These are phyloP conservation scores for Tothia fuscella DNA, from an alignment of 2,329 filamentous ascomycete genomes.

Conservation along the genomic window DNA sequence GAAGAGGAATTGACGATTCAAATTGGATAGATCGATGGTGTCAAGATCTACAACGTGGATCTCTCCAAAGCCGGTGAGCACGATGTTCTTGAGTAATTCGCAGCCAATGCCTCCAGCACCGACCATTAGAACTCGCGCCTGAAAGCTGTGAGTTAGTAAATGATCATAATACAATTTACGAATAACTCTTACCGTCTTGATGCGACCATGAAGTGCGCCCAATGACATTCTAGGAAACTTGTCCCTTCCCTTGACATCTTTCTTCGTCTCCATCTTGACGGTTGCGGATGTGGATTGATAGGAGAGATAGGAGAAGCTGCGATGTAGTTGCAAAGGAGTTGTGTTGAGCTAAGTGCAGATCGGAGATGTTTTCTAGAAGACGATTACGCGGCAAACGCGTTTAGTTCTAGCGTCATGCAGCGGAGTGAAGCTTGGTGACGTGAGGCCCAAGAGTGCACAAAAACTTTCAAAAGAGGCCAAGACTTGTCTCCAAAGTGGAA, in stretches of 20 bases:
- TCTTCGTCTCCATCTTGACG: no score
- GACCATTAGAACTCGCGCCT: conserved; percentile 86
- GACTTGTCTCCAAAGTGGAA: no score
- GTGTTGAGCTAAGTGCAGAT: no score
- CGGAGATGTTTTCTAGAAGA: no score
- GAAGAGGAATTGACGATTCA: conserved; percentile 96
- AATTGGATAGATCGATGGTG: conserved; percentile 93
- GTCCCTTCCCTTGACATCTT: conserved; percentile 39
- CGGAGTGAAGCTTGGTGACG: no score
- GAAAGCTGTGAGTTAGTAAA: conserved; percentile 13
- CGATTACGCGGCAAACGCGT: no score
- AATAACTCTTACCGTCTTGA: conserved; percentile 51
- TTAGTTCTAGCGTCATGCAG: no score
- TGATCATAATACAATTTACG: not conserved
- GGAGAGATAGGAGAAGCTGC: no score
- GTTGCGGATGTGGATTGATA: no score
- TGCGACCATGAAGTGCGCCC: conserved; percentile 50
- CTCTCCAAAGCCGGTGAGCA: conserved; percentile 81
- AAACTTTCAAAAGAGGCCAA: no score
- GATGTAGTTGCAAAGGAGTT: no score
- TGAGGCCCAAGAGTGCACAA: no score
- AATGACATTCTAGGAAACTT: conserved; percentile 49
- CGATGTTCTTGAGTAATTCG: conserved; percentile 93
- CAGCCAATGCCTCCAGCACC: conserved; percentile 96
- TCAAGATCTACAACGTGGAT: conserved; percentile 94